These are phyloP conservation scores for Cetraspora pellucida DNA, from an alignment of 192 early-diverging fungal genomes.

Conservation along the genomic window DNA sequence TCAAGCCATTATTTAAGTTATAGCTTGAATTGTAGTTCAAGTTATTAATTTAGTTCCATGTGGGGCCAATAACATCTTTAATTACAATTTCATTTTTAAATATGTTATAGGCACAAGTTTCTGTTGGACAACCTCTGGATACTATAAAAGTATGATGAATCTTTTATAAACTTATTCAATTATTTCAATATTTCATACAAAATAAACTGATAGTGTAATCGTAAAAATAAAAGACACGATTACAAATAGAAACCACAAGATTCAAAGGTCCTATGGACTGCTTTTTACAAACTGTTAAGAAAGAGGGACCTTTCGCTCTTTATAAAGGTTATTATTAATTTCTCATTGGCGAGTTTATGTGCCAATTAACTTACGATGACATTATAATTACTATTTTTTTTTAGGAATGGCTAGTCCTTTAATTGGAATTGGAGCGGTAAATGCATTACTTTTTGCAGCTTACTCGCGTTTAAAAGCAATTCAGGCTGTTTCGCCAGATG, in stretches of 20 bases:
- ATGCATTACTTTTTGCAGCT: slow-evolving; percentile 83
- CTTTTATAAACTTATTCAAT: slow-evolving; percentile 25
- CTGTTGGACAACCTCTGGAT: slow-evolving; percentile 81
- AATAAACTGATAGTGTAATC: slow-evolving; percentile 17
- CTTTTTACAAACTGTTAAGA: slow-evolving; percentile 74
- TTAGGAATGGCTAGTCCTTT: slow-evolving; percentile 79
- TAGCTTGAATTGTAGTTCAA: too few species aligned
- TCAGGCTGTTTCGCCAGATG: slow-evolving; percentile 50
- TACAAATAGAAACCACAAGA: slow-evolving; percentile 63
- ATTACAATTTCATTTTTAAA: background rate
- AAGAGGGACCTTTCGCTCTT: slow-evolving; percentile 75
- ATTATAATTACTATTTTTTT: background rate
- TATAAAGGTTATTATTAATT: slow-evolving; percentile 68
- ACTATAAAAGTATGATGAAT: slow-evolving; percentile 67
- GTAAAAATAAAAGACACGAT: slow-evolving; percentile 56
- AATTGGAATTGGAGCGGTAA: slow-evolving; percentile 81
- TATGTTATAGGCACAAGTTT: slow-evolving; percentile 46
- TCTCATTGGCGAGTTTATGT: background rate
- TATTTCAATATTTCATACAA: slow-evolving; percentile 34
- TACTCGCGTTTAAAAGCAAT: slow-evolving; percentile 67
- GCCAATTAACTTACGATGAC: background rate
- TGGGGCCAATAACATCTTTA: too few species aligned
- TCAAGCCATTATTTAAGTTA: too few species aligned
- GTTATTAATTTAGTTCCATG: too few species aligned
- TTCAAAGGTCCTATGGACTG: slow-evolving; percentile 83